Base-by-base conservation (phyloP, 1,284 basidiomycete genomes). In the Microbotryum violaceum region DNA sequence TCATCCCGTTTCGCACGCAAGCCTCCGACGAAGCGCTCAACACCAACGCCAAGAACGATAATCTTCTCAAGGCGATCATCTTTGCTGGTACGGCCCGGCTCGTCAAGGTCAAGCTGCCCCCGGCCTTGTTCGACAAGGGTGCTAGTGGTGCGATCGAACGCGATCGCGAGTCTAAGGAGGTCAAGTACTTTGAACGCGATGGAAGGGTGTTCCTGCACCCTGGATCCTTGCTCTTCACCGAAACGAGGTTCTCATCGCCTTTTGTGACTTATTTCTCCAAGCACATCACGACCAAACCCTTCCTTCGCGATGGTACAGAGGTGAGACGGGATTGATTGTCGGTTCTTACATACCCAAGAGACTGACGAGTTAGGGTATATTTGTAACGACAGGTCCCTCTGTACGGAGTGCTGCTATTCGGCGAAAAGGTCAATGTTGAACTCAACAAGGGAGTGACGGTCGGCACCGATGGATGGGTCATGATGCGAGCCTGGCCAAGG, bases 271-370 rank as follows among this genome's bases (percentile, higher is more conserved):
- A 88, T 72, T 96, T 93, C 75, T 79, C 83, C 70, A 89, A 91
- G 76, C 83, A 86, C 61, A 81, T 85, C 77, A 90, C 88, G n/a
- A 85, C 80, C 42, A 93, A 94, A 74, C 81, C 91, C 1, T 96
- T 88, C 74, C 72, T 97, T 69, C 81, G 90, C 55, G 92, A 93
- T 75, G 90, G 85, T 14, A 93, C 89, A 1, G 88, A 94, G 81
- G 88, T 89, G 65, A 63, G 79, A 60, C 3, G 25, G 12, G n/a
- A 14, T 42, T 12, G 20, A 9, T 9, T 29, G 21, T 20, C 29
- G 7, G 16, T 6, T 29, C 14, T 54, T 33, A 14, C n/a, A 14
- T 54, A 33, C 25, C 20, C 33, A n/a, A 1, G 12, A n/a, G 9
- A 16, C 37, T 42, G 37, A 42, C 37, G 37, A 42, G 8, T 31